Evolutionary conservation across 2,329 filamentous ascomycete genomes (phyloP).

Genomic region (Botrytis sinoallii): DNA sequence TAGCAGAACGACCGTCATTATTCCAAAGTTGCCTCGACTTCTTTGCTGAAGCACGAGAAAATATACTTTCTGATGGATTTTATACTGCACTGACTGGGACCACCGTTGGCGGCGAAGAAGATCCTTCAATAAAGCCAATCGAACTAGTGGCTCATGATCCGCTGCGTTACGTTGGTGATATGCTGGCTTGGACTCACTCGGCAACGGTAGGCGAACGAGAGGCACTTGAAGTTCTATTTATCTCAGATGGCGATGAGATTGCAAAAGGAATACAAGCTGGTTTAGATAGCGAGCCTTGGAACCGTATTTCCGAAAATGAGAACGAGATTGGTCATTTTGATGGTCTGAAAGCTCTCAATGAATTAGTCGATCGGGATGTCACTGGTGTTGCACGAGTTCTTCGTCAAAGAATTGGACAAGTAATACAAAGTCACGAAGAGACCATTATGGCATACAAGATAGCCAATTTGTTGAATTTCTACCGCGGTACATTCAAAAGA

Average conservation of each 20-base stretch:
- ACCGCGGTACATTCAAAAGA: constrained; percentile 78
- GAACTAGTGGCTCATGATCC: constrained; percentile 91
- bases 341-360: constrained; percentile 74
- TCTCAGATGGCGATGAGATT: constrained; percentile 86
- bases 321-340: constrained; percentile 64
- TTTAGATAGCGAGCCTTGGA: constrained; percentile 81
- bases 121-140: constrained; percentile 76
- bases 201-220: constrained; percentile 91
- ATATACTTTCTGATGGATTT: constrained; percentile 84
- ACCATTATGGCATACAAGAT: constrained; percentile 85
- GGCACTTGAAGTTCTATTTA: constrained; percentile 85
- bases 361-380: constrained; percentile 83
- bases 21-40: constrained; percentile 93
- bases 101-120: constrained; percentile 54
- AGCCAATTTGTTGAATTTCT: constrained; percentile 85
- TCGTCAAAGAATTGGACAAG: constrained; percentile 85
- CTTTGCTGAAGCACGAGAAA: constrained; percentile 86
- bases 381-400: constrained; percentile 77
- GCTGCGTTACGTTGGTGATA: constrained; percentile 88
- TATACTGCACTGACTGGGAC: constrained; percentile 81
- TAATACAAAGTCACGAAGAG: constrained; percentile 89
- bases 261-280: constrained; percentile 77
- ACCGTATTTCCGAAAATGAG: constrained; percentile 58
- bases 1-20: constrained; percentile 83
- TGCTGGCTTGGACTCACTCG: constrained; percentile 96